Evolutionary conservation across 495 filamentous ascomycete species (phyloP), one percentile per base, ranked within the genome.

Genomic region (Penicillium bialowiezense): DNA sequence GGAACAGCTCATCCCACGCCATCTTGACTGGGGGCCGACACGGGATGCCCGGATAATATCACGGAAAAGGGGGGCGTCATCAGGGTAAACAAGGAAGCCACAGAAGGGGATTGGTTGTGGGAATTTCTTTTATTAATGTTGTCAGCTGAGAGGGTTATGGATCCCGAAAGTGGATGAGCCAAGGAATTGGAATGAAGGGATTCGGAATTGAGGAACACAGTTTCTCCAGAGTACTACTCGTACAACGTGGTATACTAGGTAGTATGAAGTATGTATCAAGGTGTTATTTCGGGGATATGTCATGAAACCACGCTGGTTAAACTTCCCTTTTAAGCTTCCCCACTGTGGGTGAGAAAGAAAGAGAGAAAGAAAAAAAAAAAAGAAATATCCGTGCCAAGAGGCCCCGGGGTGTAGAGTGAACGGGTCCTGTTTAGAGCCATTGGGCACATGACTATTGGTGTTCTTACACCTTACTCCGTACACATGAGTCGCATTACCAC

Each of bases 31-130:
- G 50, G 47, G 39, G 32, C 39, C 36, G 36, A 41, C 41, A 46
- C 44, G 42, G 54, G 50, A 41, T 49, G 33, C 18, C 50, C 37
- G 33, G 35, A 56, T 55, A 48, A 48, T 44, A 40, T 33, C 33
- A 10, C 14, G 21, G 7, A 52, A 56, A 44, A 26, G 23, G 19
- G n/a, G 32, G 33, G 29, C 29, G 29, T 12, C 29, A 41, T 44
- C 24, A 15, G 35, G 29, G 36, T 21, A 32, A 32, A 32, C 7
- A 32, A 32, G 12, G 12, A 32, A 32, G 5, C 7, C 5, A 12
- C 7, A 32, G 29, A 5, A 3, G 29, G 29, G 29, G 29, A 13
- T 43, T 32, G 18, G 44, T 13, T 13, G 35, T 20, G 18, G 17
- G 45, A 20, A 19, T 43, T 41, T 41, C 14, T 33, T 42, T 50